Percentiles rank a stretch among this genome's conserved stretches.
phyloP scores from a whole-genome alignment of 176 grass and related monocot genomes.

The Phragmites australis region DNA sequence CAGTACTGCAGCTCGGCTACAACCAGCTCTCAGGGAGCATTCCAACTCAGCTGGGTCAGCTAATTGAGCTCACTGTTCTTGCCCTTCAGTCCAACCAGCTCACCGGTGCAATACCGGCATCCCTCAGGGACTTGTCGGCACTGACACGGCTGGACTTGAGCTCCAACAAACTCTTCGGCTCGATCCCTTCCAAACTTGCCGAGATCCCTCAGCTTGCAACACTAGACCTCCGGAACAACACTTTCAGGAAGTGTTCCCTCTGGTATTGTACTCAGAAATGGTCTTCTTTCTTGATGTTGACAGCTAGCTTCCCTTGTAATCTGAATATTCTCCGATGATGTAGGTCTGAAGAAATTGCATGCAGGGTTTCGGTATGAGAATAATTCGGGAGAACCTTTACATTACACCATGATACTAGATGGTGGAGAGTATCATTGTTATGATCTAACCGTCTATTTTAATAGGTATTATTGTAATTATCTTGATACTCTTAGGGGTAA shows the following conservation, averaged over 20 bases:
- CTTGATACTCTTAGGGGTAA: no score
- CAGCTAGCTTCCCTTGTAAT: not conserved
- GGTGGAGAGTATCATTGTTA: no score
- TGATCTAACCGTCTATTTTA: no score
- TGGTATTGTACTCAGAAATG: conserved; percentile 37
- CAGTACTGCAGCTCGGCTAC: conserved; percentile 83
- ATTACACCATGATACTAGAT: no score
- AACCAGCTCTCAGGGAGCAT: conserved; percentile 74
- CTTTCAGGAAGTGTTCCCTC: conserved; percentile 80
- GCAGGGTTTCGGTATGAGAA: conserved; percentile 65
- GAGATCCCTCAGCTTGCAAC: conserved; percentile 50
- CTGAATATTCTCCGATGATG: conserved; percentile 28
- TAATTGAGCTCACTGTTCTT: conserved; percentile 72
- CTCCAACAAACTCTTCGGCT: conserved; percentile 76
- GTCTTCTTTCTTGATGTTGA: not conserved
- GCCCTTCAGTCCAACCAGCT: conserved; percentile 76
- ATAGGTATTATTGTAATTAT: no score
- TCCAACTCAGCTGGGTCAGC: conserved; percentile 63
- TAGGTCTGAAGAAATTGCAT: conserved; percentile 63
- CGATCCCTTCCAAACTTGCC: conserved; percentile 67
- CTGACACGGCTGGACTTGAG: conserved; percentile 77
- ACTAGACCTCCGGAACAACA: conserved; percentile 67
- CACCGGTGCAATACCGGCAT: conserved; percentile 72
- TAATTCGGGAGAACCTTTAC: no score
- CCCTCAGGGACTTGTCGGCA: conserved; percentile 55